Conservation (phyloP, 2,329 filamentous ascomycete species). For the Paraphaeosphaeria minitans region DNA sequence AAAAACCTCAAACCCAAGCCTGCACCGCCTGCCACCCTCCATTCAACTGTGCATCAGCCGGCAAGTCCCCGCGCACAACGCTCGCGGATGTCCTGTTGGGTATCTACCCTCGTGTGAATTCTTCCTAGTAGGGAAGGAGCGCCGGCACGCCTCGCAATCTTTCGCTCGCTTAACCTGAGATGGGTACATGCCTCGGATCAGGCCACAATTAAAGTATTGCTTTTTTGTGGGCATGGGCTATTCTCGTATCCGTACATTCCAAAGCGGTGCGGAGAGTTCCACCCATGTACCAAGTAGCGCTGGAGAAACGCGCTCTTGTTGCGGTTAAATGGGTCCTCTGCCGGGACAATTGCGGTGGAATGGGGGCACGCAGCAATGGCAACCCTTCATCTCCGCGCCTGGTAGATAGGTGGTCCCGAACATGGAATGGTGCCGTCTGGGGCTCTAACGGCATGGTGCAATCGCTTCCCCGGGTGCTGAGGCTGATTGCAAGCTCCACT, state of each 20-base stretch:
- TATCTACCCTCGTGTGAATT: not conserved
- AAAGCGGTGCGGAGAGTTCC: not conserved
- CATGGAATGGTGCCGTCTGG: not conserved
- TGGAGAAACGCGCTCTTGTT: not conserved
- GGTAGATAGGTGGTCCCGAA: not conserved
- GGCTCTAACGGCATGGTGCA: not conserved
- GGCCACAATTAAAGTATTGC: not conserved
- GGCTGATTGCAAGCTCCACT: not conserved
- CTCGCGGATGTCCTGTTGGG: too few species aligned
- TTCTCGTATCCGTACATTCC: not conserved
- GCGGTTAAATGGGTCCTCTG: not conserved
- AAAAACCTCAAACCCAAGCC: not conserved
- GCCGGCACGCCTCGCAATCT: not conserved
- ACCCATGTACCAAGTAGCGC: not conserved
- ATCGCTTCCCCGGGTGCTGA: not conserved
- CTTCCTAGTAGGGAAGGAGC: conserved; percentile 1
- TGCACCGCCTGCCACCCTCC: not conserved
- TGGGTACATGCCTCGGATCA: not conserved
- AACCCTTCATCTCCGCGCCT: not conserved
- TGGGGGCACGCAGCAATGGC: not conserved
- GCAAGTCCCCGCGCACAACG: not conserved
- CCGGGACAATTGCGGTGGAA: not conserved
- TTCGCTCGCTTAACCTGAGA: not conserved
- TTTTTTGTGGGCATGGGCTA: conserved; percentile 1
- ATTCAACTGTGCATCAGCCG: not conserved